These are phyloP conservation scores for Herpetomonas samuelpessoai DNA, from an alignment of 208 protist genomes.

Conservation along the genomic window DNA sequence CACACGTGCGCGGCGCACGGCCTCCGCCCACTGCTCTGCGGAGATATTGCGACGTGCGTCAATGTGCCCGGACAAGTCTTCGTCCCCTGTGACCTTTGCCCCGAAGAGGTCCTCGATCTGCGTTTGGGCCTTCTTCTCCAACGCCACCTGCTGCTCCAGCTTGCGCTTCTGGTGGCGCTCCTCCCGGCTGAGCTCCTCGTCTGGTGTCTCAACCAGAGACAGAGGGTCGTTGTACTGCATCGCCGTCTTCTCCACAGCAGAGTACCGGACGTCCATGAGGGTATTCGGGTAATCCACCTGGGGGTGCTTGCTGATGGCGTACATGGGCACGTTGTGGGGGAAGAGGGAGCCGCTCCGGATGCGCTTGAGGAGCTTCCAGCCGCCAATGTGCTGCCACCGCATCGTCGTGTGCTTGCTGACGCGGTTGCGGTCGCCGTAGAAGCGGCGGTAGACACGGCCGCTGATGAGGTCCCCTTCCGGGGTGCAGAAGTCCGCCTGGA, in stretches of 20 bases:
- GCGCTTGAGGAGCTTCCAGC: slow-evolving; percentile 81
- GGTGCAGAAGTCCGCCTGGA: slow-evolving; percentile 80
- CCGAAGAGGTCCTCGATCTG: slow-evolving; percentile 78
- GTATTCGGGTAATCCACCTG: slow-evolving; percentile 87
- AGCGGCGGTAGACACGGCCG: slow-evolving; percentile 80
- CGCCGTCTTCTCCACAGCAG: slow-evolving; percentile 80
- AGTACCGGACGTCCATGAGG: slow-evolving; percentile 55
- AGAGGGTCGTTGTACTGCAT: slow-evolving; percentile 85
- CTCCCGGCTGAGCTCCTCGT: slow-evolving; percentile 60
- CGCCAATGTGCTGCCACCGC: slow-evolving; percentile 89
- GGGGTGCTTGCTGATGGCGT: slow-evolving; percentile 67
- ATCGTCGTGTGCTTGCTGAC: slow-evolving; percentile 63
- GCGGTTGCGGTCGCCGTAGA: slow-evolving; percentile 75
- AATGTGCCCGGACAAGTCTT: slow-evolving; percentile 30
- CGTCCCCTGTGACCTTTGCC: slow-evolving; percentile 22
- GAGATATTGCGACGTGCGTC: slow-evolving; percentile 71
- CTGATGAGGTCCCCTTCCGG: slow-evolving; percentile 69
- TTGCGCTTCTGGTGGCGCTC: slow-evolving; percentile 49
- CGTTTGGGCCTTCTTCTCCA: slow-evolving; percentile 59
- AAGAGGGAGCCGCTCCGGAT: slow-evolving; percentile 71
- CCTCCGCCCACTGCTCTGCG: slow-evolving; percentile 74
- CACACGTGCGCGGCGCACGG: slow-evolving; percentile 60
- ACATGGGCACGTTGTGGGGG: slow-evolving; percentile 77
- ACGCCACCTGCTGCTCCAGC: slow-evolving; percentile 37
- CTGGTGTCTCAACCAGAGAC: slow-evolving; percentile 31